Base-by-base conservation (phyloP, 1,284 basidiomycete species). In the Ustilago trichophora region DNA sequence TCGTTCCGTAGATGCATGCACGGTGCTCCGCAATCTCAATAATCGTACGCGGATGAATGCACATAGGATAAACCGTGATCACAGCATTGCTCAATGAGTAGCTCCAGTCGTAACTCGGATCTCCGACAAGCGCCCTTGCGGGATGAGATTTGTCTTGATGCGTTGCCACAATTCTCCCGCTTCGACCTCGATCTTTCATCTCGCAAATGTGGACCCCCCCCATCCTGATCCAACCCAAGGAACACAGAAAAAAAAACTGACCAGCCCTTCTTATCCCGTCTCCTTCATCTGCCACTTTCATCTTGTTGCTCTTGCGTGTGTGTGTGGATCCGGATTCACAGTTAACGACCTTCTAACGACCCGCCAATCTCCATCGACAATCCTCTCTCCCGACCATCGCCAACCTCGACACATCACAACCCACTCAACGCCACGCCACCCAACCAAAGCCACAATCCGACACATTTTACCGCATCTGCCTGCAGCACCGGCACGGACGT, bases 331-430 rank as follows among this genome's bases (percentile, higher is more conserved):
- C 33, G 40, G 13, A 36, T n/a, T n/a, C n/a, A n/a, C 38, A 64
- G 53, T 45, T 64, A 57, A 64, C 60, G 60, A 64, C 54, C 54
- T 33, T 44, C 29, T 64, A 41, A 64, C 60, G 60, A 64, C 54
- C 60, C 48, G 57, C 35, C 60, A 31, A 34, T 48, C 36, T 9
- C 42, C 15, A 41, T 42, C 40, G 22, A 35, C 40, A 32, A 40
- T 18, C n/a, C n/a, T 26, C 32, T 26, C 12, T 8, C 10, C 16
- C 16, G 10, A 37, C 34, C 16, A 44, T 48, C 21, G 29, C 45
- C 49, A 33, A 18, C 27, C 41, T 33, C 37, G 12, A 41, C 45
- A 43, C 41, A 42, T 53, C 48, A 48, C 54, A 52, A 18, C 60
- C 60, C 60, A 64, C 60, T 25, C 36, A 25, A 51, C 54, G 54